Base-by-base conservation (phyloP, 179 eudicot genomes). In the Gypsophila paniculata region DNA sequence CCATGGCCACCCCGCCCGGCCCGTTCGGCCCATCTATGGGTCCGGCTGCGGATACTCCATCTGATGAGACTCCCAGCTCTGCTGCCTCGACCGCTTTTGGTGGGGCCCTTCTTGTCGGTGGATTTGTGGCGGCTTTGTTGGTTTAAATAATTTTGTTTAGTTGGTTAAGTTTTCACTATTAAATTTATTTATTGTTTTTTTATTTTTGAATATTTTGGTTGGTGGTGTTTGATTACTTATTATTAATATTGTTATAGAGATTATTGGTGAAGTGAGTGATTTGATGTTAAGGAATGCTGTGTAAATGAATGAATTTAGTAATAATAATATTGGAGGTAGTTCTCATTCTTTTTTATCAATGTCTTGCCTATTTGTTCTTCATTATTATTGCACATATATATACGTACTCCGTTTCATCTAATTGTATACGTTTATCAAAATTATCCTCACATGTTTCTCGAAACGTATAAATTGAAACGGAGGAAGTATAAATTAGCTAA, bases 51-150 rank as follows among this genome's bases (percentile, higher is more conserved):
- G 71, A 58, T 10, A 59, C 65, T 0, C 49, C 52, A 2, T 55
- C 67, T 3, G 66, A 52, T 23, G 3, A 2, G 6, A 18, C 78
- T 0, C 19, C 61, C 5, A 48, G 46, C 65, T 29, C 69, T 0
- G 78, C 78, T 5, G 53, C 39, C 13, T 62, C 75, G 4, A 21
- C 78, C 18, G 69, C 59, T 13, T 42, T 71, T 13, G 75, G 69
- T 17, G 78, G 78, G 2, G 82, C 75, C 13, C 39, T 72, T 51
- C 17, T 79, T 38, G 65, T 79, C 38, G 75, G 82, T 65, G 78
- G 72, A 1, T 61, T 71, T 8, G 69, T 79, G 23, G 82, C 82
- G 6, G 71, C 76, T 42, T 75, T 79, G 69, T 61, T 79, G 63
- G 25, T 79, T 12, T 79, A 74, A 69, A 23, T 70, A 53, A 9